These are phyloP conservation scores for Alternaria ventricosa DNA, from an alignment of 2,329 filamentous ascomycete genomes.

Conservation along the genomic window DNA sequence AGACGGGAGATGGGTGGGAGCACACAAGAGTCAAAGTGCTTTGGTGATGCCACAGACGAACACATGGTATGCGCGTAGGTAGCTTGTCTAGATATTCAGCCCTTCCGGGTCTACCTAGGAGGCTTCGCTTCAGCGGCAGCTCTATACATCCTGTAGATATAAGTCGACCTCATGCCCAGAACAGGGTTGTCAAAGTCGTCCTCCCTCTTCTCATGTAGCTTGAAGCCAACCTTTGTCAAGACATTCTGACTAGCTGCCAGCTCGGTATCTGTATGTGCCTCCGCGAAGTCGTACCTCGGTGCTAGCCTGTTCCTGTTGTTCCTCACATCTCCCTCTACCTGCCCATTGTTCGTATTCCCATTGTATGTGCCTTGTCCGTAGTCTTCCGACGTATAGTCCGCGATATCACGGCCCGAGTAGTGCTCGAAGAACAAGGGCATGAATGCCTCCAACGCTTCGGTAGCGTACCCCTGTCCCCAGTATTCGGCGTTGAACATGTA, in stretches of 20 bases:
- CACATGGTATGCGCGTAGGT: not conserved
- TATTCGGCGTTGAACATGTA: conserved; percentile 52
- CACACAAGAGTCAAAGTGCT: not conserved
- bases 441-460: conserved; percentile 53
- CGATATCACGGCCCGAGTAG: conserved; percentile 20
- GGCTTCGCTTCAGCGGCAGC: conserved; percentile 6
- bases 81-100: not conserved
- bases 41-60: not conserved
- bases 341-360: not conserved
- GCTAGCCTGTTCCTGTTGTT: not conserved
- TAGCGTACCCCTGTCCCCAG: conserved; percentile 53
- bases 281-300: conserved; percentile 35
- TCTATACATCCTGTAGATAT: conserved; percentile 44
- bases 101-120: not conserved
- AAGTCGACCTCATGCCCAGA: conserved; percentile 44
- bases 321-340: not conserved
- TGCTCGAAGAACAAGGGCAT: conserved; percentile 51
- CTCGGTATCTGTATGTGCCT: conserved; percentile 55
- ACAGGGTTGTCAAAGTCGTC: conserved; percentile 49
- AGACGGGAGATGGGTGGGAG: conserved; percentile 1
- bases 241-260: conserved; percentile 65
- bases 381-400: not conserved
- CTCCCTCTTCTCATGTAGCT: conserved; percentile 52
- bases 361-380: not conserved
- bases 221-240: conserved; percentile 64